Evolutionary conservation across 2,329 filamentous ascomycete genomes (phyloP), one percentile per base, ranked within the genome.

Genomic region (Fusarium mangiferae): DNA sequence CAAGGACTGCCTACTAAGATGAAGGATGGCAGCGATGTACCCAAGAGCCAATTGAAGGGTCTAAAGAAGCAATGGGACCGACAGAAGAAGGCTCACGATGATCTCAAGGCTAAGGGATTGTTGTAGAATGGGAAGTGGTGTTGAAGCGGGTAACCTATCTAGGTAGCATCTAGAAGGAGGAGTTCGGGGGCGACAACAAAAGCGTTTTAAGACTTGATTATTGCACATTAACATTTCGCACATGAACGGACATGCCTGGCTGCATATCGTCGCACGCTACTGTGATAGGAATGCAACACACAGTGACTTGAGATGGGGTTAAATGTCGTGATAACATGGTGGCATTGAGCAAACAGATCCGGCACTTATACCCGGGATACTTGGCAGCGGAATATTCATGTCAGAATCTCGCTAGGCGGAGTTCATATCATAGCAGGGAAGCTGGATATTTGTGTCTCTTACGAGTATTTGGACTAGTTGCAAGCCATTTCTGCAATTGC

Each of bases 31-130:
- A 91, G 90, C 69, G 94, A 97, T 75, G 87, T 98, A 42, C 89
- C 93, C 9, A 98, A 98, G 86, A 93, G 89, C 68, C 89, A 91
- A 79, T 79, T 84, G 57, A 98, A 98, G 88, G 95, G 94, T 85
- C 82, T 98, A 76, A 91, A 87, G 84, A 98, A 98, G 86, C 92
- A 94, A 63, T 97, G 94, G 94, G 93, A 97, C 77, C 91, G 88
- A 80, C 96, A 98, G 85, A 96, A 95, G 87, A 97, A 96, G 87
- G 82, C 89, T 66, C 92, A 95, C 81, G 92, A 95, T 72, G 90
- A 91, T 68, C 72, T 82, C 38, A 82, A 82, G 73, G 80, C 80
- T 22, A 83, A 82, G 73, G 81, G 80, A 55, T 52, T 80, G 59
- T 65, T 77, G 70, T 79, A 70, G 66, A 70, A n/a, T 46, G 52